Base-by-base conservation (phyloP, 2,329 filamentous ascomycete genomes). In the Elsinoe ampelina region DNA sequence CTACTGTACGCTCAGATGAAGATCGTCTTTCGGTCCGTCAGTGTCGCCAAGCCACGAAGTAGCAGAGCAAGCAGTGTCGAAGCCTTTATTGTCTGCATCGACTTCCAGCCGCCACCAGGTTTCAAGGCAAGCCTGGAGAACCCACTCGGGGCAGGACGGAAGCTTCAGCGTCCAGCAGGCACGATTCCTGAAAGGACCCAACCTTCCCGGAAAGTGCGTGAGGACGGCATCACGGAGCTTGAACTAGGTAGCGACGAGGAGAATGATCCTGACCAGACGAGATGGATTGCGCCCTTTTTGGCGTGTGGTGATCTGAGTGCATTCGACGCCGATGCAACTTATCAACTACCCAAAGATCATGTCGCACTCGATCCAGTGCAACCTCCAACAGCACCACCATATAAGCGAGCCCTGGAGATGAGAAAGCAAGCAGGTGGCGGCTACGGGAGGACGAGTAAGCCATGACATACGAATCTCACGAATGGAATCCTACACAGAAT, bases 41-140 rank as follows among this genome's bases (percentile, higher is more conserved):
- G 89, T 19, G 89, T 97, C 13, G 91, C 93, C 11, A 98, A 98
- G 75, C 93, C 93, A 1, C 78, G 93, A 55, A 95, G 89, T 61
- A 95, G 89, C 66, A 81, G 93, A n/a, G 93, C 92, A 1, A 97
- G 92, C 71, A 95, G 90, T 71, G 84, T 98, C 17, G 93, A 98
- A 70, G 92, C 93, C 0, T 98, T 98, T 64, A 88, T 98, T 47
- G 92, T 98, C 13, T 96, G 93, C 69, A 80, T 95, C 64, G 88
- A 90, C 60, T 98, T 97, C 68, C 78, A 80, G 19, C 91, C 89
- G 2, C 91, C 92, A 0, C 72, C 76, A 12, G 87, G 86, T 0
- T 93, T 90, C 72, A 80, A 79, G 45, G 83, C 87, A 3, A 90
- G 84, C 64, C 73, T 93, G 3, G 85, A 90, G 64, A 82, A 85